Base-by-base conservation (phyloP, 768 basidiomycete species). In the Phanerochaete sordida region DNA sequence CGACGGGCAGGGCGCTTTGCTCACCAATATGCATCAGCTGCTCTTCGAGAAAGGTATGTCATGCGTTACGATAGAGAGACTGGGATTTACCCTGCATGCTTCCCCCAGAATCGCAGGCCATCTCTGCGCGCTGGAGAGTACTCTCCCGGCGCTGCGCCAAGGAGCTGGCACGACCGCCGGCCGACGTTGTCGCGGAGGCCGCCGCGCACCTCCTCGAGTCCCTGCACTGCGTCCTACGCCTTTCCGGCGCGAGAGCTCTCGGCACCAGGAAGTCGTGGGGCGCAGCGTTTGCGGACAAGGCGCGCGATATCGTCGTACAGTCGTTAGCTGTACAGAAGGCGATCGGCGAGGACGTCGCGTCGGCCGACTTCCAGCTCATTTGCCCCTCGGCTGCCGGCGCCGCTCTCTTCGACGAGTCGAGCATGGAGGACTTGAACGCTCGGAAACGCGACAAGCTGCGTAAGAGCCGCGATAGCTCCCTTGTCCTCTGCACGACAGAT, bases 281-380 rank as follows among this genome's bases (percentile, higher is more conserved):
- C 39, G 39, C 39, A 9, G 11, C 11, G 39, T 43, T 12, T 16
- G 39, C 39, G 39, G 39, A 43, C 39, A 43, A 19, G 39, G 39
- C 39, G 11, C n/a, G 23, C 3, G 33, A 30, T 23, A 48, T 58
- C 47, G 30, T 49, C 8, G 9, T n/a, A 2, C 23, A 35, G 19
- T 33, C 13, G 12, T 12, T 47, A 7, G 26, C 23, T 27, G 15
- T 58, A 3, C 44, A 49, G 47, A 48, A 49, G 57, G 46, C 47
- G 27, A 49, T 58, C 15, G 45, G 57, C 30, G 45, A 58, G 47
- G 57, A 58, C 30, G 46, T 58, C 19, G 31, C 44, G 46, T 58
- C 57, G 31, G 30, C 31, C 46, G 57, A 58, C 45, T 58, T 58
- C 23, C 45, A 48, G 33, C 33, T 58, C 15, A 31, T 58, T 30